Percentiles rank a stretch among this genome's conserved stretches.
Evolutionary conservation across 495 filamentous ascomycete genomes (phyloP).

Genomic region (Diplogelasinospora grovesii): DNA sequence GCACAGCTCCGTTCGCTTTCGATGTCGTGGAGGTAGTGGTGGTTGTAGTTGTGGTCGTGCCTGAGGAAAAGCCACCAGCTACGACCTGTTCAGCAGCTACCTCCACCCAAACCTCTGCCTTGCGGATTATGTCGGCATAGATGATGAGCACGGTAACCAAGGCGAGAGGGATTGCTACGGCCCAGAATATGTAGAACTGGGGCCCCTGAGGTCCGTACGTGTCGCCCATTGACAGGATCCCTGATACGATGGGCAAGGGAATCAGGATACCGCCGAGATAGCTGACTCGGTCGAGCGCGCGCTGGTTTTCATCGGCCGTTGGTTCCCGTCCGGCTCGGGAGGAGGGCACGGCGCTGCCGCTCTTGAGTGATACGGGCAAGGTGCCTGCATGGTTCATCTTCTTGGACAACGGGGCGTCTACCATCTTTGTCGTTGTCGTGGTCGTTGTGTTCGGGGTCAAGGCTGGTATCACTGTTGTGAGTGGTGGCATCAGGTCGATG

Average conservation of each 20-base stretch:
- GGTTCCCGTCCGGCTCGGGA: not conserved
- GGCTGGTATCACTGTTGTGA: not conserved
- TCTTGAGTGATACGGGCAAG: slow-evolving; percentile 1
- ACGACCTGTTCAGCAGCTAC: slow-evolving; percentile 19
- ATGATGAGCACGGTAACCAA: slow-evolving; percentile 28
- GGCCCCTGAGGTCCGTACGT: slow-evolving; percentile 25
- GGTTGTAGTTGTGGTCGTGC: too few relatives aligned
- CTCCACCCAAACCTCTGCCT: slow-evolving; percentile 41
- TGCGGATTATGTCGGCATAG: slow-evolving; percentile 38
- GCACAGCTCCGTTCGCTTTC: too few relatives aligned
- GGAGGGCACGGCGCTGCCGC: not conserved
- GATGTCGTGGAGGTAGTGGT: too few relatives aligned
- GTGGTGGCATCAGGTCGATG: slow-evolving; percentile 11
- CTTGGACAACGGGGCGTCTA: not conserved
- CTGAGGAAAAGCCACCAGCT: too few relatives aligned
- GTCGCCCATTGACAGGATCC: slow-evolving; percentile 38
- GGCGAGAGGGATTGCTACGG: slow-evolving; percentile 25
- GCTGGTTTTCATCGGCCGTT: slow-evolving; percentile 23
- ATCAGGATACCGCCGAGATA: slow-evolving; percentile 39
- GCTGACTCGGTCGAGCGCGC: slow-evolving; percentile 32
- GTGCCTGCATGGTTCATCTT: not conserved
- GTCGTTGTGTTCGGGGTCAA: not conserved
- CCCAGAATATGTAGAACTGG: slow-evolving; percentile 39
- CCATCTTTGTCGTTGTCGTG: not conserved
- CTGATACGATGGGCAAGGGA: slow-evolving; percentile 33